Percentiles rank a stretch among this genome's conserved stretches.
Evolutionary conservation across 805 yeast genomes (phyloP).

Genomic region (Candida arabinofermentans): DNA sequence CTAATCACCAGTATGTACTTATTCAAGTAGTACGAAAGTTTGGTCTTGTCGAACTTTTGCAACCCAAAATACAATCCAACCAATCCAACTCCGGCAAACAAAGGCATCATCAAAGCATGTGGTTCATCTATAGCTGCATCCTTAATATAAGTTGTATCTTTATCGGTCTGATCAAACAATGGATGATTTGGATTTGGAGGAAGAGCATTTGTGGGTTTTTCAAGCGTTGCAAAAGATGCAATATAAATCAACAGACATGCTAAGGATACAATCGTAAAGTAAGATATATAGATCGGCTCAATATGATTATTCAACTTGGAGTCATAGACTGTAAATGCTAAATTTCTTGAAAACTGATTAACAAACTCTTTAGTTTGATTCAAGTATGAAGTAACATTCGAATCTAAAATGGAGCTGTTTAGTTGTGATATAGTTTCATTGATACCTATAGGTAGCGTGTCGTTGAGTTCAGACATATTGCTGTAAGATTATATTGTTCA

Average conservation of each 20-base stretch:
- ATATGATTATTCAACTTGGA: conserved; percentile 12
- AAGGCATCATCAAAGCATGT: conserved; percentile 40
- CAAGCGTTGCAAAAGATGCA: conserved; percentile 35
- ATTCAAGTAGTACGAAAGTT: conserved; percentile 32
- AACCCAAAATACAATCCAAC: conserved; percentile 35
- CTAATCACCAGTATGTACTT: conserved; percentile 34
- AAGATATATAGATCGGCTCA: conserved; percentile 16
- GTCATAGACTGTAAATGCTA: conserved; percentile 21
- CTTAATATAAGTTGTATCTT: conserved; percentile 21
- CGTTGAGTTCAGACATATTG: no score
- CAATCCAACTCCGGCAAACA: conserved; percentile 39
- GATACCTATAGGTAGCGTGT: no score
- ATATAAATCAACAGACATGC: conserved; percentile 28
- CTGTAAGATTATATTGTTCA: no score
- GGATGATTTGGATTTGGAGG: conserved; percentile 35
- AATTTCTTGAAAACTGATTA: conserved; percentile 9
- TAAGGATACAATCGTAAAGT: conserved; percentile 13
- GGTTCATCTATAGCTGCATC: conserved; percentile 21
- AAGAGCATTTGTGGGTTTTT: conserved; percentile 27
- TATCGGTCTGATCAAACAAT: conserved; percentile 39
- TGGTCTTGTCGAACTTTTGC: conserved; percentile 29
- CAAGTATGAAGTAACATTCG: background rate
- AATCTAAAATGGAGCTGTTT: background rate
- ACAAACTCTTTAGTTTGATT: background rate
- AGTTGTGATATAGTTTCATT: background rate